Percentiles rank a stretch among this genome's conserved stretches.
These are phyloP conservation scores for Grosmannia huntii DNA, from an alignment of 2,329 filamentous ascomycete genomes.

Conservation along the genomic window DNA sequence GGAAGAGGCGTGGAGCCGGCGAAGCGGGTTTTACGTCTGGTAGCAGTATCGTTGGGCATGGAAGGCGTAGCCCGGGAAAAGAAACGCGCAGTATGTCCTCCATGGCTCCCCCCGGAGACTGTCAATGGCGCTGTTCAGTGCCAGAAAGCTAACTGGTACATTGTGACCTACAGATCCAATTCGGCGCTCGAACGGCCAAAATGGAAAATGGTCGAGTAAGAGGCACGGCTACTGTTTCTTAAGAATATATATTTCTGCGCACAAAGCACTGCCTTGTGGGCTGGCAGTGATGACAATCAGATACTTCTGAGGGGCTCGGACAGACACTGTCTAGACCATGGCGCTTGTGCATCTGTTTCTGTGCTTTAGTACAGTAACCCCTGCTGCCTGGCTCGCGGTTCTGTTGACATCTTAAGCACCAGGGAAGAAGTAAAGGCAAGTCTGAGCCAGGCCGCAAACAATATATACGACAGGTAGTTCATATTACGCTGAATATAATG, in stretches of 20 bases:
- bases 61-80: constrained; percentile 64
- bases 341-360: constrained; percentile 34
- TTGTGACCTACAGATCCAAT: constrained; percentile 50
- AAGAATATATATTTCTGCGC: constrained; percentile 11
- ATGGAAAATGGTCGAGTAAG: constrained; percentile 61
- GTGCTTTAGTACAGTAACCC: constrained; percentile 29
- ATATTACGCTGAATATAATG: no score
- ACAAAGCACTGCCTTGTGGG: not conserved
- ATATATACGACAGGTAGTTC: not conserved
- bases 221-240: constrained; percentile 49
- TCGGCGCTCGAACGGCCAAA: constrained; percentile 70
- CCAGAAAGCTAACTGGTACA: not conserved
- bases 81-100: constrained; percentile 63
- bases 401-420: constrained; percentile 14
- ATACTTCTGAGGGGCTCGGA: constrained; percentile 55
- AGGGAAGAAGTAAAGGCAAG: constrained; percentile 25
- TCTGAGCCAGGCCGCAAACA: constrained; percentile 18
- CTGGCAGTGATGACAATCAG: constrained; percentile 57
- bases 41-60: constrained; percentile 67
- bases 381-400: constrained; percentile 15
- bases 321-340: constrained; percentile 7
- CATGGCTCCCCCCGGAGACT: not conserved
- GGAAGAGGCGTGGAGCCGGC: constrained; percentile 50
- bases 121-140: no score
- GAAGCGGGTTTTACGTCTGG: constrained; percentile 67